phyloP scores from a whole-genome alignment of 192 early-diverging fungal species.

The Coemansia sp. region DNA sequence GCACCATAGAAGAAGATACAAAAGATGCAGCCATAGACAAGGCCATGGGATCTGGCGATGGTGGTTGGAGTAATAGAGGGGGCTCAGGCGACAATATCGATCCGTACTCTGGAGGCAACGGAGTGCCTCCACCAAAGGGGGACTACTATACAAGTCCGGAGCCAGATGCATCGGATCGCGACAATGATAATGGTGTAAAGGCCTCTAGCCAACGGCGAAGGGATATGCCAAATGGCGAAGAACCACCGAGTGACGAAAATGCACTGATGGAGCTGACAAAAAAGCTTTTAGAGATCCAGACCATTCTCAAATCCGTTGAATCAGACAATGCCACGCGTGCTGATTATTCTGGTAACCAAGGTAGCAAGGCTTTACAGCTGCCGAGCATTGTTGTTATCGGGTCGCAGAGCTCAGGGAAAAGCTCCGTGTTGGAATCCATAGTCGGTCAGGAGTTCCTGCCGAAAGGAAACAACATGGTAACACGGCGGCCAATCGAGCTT shows the following conservation, averaged over 20 bases:
- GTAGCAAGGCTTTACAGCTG: slow-evolving; percentile 72
- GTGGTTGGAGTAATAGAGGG: slow-evolving; percentile 20
- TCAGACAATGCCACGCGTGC: background rate
- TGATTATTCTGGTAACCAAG: slow-evolving; percentile 14
- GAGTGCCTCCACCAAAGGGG: slow-evolving; percentile 39
- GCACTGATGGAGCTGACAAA: slow-evolving; percentile 72
- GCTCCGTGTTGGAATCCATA: slow-evolving; percentile 84
- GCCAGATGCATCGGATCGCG: slow-evolving; percentile 8
- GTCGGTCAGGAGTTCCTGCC: slow-evolving; percentile 84
- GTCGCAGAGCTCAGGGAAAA: slow-evolving; percentile 83
- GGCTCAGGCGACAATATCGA: slow-evolving; percentile 11
- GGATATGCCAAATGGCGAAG: slow-evolving; percentile 24
- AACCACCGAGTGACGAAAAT: slow-evolving; percentile 44
- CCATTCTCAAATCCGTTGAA: slow-evolving; percentile 86
- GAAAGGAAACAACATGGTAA: slow-evolving; percentile 86
- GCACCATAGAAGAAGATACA: background rate
- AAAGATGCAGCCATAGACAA: slow-evolving; percentile 16
- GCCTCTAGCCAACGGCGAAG: background rate
- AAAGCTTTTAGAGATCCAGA: slow-evolving; percentile 93
- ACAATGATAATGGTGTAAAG: background rate
- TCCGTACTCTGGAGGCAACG: slow-evolving; percentile 17
- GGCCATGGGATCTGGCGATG: slow-evolving; percentile 19
- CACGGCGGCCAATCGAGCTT: slow-evolving; percentile 79
- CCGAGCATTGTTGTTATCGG: slow-evolving; percentile 90
- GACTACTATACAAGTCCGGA: slow-evolving; percentile 52